Conservation (phyloP, 2,329 filamentous ascomycete genomes). For the Microcera coccophila region DNA sequence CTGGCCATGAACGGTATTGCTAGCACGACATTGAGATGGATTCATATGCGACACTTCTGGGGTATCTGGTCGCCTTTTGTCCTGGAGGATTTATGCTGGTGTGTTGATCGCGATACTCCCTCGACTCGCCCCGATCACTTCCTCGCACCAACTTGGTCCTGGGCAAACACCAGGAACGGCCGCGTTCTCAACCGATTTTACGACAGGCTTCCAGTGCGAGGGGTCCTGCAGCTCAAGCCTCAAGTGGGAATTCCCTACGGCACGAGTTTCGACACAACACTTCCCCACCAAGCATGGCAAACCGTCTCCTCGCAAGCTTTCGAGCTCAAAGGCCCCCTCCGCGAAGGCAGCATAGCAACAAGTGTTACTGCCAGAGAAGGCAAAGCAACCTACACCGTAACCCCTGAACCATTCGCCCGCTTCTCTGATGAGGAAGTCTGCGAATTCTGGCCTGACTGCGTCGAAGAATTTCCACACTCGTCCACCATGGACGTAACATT, state of each 20-base stretch:
- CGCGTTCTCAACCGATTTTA: neutral
- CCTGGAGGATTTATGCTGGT: neutral
- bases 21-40: neutral
- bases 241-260: neutral
- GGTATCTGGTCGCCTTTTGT: neutral
- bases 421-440: neutral
- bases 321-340: constrained; percentile 1
- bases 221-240: neutral
- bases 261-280: neutral
- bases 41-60: neutral
- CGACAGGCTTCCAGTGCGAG: neutral
- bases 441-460: constrained; percentile 2
- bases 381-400: neutral
- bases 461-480: neutral
- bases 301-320: neutral
- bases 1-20: constrained; percentile 2
- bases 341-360: neutral
- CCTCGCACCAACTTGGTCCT: neutral
- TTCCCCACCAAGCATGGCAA: neutral
- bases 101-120: neutral
- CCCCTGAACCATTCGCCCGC: neutral
- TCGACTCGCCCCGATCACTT: neutral
- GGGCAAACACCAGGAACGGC: constrained; percentile 1
- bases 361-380: neutral
- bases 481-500: neutral